phyloP scores from a whole-genome alignment of 192 early-diverging fungal genomes.

The Linnemannia zychae region DNA sequence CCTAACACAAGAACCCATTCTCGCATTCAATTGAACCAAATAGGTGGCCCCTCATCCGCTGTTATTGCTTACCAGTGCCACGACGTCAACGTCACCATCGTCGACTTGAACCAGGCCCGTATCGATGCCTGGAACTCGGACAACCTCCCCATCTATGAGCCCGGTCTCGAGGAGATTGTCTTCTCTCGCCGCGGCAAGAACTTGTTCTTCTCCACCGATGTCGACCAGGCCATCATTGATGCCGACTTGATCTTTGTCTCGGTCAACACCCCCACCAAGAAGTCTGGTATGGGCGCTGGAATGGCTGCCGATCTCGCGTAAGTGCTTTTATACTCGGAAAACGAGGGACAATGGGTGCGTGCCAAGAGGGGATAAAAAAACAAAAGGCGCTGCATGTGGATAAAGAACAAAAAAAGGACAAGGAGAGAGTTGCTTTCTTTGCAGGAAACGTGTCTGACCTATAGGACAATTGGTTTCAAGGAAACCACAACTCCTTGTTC shows the following conservation, averaged over 20 bases:
- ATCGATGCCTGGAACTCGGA: constrained; percentile 95
- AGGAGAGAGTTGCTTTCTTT: not conserved
- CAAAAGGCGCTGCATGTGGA: not conserved
- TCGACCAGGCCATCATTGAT: constrained; percentile 79
- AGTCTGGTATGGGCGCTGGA: constrained; percentile 82
- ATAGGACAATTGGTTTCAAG: constrained; percentile 17
- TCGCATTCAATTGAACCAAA: not conserved
- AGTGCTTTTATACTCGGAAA: constrained; percentile 45
- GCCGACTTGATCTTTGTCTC: constrained; percentile 94
- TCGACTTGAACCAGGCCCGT: constrained; percentile 85
- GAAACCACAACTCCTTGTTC: constrained; percentile 12
- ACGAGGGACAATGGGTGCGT: not conserved
- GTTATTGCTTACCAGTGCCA: constrained; percentile 94
- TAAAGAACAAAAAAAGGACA: not conserved
- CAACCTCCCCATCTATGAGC: constrained; percentile 93
- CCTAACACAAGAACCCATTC: not conserved
- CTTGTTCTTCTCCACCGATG: constrained; percentile 90
- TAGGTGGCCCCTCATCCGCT: constrained; percentile 92
- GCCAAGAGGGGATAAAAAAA: not conserved
- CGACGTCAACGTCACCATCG: constrained; percentile 90
- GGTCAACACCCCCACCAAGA: constrained; percentile 93
- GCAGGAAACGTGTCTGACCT: constrained; percentile 10
- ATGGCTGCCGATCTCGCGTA: constrained; percentile 87
- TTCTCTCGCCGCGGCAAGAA: constrained; percentile 81
- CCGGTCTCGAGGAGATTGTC: constrained; percentile 93